These are phyloP conservation scores for Casuarina cunninghamiana DNA, from an alignment of 306 rosid species.

Conservation along the genomic window DNA sequence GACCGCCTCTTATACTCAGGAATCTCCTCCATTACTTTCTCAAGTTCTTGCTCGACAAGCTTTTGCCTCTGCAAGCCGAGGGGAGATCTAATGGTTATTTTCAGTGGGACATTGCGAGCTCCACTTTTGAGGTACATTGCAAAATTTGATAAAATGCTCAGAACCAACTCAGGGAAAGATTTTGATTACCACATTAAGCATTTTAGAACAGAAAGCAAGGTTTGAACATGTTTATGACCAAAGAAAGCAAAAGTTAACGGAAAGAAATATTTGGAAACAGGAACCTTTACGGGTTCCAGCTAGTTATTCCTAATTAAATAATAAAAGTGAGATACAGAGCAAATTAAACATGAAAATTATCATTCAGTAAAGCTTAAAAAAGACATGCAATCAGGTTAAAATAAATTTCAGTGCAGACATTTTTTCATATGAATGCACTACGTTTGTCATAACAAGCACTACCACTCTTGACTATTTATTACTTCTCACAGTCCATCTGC, in stretches of 20 bases:
- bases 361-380: not conserved
- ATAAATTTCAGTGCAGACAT: not conserved
- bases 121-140: not conserved
- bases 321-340: not conserved
- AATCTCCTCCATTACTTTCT: slow-evolving; percentile 67
- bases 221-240: not conserved
- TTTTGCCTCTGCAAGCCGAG: slow-evolving; percentile 69
- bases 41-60: slow-evolving; percentile 87
- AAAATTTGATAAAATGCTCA: not conserved
- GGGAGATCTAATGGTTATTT: slow-evolving; percentile 17
- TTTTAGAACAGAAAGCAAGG: not conserved
- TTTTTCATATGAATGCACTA: not conserved
- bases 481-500: not conserved
- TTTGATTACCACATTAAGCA: not conserved
- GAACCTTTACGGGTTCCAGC: not conserved
- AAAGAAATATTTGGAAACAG: not conserved
- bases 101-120: not conserved
- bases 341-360: not conserved
- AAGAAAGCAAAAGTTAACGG: not conserved
- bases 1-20: slow-evolving; percentile 71
- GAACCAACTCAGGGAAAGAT: not conserved
- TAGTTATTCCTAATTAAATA: slow-evolving; percentile 3
- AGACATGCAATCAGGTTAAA: not conserved
- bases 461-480: not conserved
- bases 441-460: not conserved